phyloP scores from a whole-genome alignment of 768 basidiomycete genomes.

The Collybia mongolica region DNA sequence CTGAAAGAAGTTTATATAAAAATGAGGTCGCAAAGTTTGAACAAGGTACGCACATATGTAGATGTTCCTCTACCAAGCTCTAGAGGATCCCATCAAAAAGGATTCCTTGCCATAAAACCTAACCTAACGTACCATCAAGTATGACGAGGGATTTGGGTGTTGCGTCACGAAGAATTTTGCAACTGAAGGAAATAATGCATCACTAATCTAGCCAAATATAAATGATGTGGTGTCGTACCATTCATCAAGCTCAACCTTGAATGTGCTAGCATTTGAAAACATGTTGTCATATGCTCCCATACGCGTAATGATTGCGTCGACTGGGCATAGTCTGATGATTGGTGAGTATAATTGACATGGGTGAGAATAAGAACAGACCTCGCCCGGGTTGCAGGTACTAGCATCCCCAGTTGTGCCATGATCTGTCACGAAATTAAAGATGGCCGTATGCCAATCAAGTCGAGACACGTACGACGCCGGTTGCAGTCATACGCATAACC shows the following conservation, averaged over 20 bases:
- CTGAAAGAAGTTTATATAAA: conserved; percentile 29
- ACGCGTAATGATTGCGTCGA: conserved; percentile 90
- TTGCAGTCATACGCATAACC: conserved; percentile 95
- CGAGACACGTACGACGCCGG: conserved; percentile 66
- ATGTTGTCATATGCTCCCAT: conserved; percentile 99
- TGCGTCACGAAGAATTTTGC: conserved; percentile 90
- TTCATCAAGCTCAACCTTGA: conserved; percentile 99
- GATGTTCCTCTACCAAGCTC: conserved; percentile 96
- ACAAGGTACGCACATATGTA: conserved; percentile 62
- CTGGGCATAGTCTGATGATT: conserved; percentile 67
- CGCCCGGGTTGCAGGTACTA: conserved; percentile 84
- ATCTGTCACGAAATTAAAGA: conserved; percentile 41
- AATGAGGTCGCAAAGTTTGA: neutral
- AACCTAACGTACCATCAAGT: conserved; percentile 71
- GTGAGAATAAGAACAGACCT: conserved; percentile 40
- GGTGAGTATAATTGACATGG: neutral
- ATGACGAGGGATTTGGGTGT: conserved; percentile 95
- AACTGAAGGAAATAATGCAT: conserved; percentile 41
- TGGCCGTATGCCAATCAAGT: neutral
- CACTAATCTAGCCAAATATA: neutral
- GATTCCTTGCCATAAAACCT: neutral
- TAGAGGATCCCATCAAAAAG: conserved; percentile 27
- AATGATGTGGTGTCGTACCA: conserved; percentile 46
- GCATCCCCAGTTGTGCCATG: conserved; percentile 96
- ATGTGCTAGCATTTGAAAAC: conserved; percentile 92